Base-by-base conservation (phyloP, 805 yeast genomes). In the Jamesozyma rosinii region DNA sequence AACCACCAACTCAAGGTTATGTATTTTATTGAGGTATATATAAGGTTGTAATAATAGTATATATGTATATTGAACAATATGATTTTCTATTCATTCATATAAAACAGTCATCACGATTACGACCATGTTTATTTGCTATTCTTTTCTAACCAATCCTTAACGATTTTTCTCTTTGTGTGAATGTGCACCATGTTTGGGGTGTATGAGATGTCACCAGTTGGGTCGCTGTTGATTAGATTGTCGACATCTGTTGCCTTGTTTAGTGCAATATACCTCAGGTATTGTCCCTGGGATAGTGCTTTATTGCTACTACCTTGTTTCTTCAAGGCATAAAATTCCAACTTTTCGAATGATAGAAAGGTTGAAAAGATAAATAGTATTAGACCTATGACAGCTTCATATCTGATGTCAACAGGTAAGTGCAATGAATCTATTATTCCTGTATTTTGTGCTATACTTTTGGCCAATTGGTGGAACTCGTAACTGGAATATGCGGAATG, bases 401-500 rank as follows among this genome's bases (percentile, higher is more conserved):
- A 48, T 35, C 51, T 52, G 11, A 63, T 54, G 39, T 63, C 66
- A 20, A 42, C 29, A 14, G 67, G 66, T 31, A 61, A 35, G 11
- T 22, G 29, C 6, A 32, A 20, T 11, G 15, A 19, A 14, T 39
- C 19, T 2, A 45, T 4, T 10, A 18, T 17, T 5, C 21, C 11
- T 13, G 18, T n/a, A 35, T 42, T 35, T 3, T 46, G 47, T 19
- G 36, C 35, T 10, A 49, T 38, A 34, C 47, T 53, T 26, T 53
- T 52, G 13, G 53, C n/a, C 18, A 59, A 37, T 36, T 53, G 59
- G 40, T 58, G 54, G 40, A 56, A 63, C 44, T 62, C 65, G 44
- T 58, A 59, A 20, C 64, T 59, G 9, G 65, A 59, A 41, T 57
- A 60, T 1, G 59, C 66, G 6, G 66, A 49, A 45, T 63, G 67